Conservation (phyloP, 352 stramenopile genomes). For the Blastocystis sp. region DNA sequence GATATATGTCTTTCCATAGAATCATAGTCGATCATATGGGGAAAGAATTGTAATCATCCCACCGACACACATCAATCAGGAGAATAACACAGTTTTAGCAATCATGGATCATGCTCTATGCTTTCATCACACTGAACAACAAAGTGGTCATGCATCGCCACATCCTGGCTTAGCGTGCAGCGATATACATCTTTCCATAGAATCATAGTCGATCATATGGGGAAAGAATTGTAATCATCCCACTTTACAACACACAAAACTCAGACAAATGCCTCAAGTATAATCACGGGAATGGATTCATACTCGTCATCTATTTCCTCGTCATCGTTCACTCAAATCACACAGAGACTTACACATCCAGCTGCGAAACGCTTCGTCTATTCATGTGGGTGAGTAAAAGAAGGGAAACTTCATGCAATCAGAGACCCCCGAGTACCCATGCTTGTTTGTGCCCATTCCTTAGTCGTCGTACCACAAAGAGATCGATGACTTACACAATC, state of each 20-base stretch:
- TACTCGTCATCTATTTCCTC: conserved; percentile 62
- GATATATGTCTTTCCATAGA: conserved; percentile 69
- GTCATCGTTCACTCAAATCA: conserved; percentile 15
- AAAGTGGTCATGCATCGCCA: conserved; percentile 63
- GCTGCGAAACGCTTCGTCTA: not conserved
- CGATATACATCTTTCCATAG: conserved; percentile 65
- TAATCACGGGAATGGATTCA: conserved; percentile 58
- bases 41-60: conserved; percentile 71
- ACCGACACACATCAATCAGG: conserved; percentile 54
- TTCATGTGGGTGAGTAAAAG: conserved; percentile 66
- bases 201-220: conserved; percentile 71
- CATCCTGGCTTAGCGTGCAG: conserved; percentile 70
- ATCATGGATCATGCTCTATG: conserved; percentile 63
- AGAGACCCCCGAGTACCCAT: conserved; percentile 38
- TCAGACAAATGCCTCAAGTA: conserved; percentile 57
- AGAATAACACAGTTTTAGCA: conserved; percentile 70
- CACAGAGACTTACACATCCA: not conserved
- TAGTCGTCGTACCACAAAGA: conserved; percentile 18
- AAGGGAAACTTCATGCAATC: conserved; percentile 45
- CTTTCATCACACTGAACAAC: conserved; percentile 65
- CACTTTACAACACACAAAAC: conserved; percentile 42
- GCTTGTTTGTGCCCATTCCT: conserved; percentile 62
- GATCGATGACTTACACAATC: conserved; percentile 44
- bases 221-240: conserved; percentile 71
- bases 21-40: conserved; percentile 71